These are phyloP conservation scores for Grosmannia huntii DNA, from an alignment of 2,329 filamentous ascomycete genomes.

Conservation along the genomic window DNA sequence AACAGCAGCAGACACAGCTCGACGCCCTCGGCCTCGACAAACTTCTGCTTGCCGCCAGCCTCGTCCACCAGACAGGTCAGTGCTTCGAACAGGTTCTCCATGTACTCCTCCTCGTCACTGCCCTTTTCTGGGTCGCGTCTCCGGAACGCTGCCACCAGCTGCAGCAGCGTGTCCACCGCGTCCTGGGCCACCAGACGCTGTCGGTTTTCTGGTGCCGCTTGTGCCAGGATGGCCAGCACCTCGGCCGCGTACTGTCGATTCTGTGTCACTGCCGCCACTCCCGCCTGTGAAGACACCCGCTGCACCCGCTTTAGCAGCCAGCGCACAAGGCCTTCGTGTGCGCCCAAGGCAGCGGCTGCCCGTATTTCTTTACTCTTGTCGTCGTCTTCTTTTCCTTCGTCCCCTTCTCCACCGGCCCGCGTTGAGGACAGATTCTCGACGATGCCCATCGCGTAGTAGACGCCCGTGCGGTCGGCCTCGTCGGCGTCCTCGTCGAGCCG, in stretches of 20 bases:
- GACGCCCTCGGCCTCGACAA: conserved; percentile 80
- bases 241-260: conserved; percentile 96
- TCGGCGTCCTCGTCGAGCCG: conserved; percentile 64
- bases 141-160: conserved; percentile 73
- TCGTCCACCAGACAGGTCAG: conserved; percentile 72
- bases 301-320: conserved; percentile 72
- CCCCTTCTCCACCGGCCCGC: conserved; percentile 21
- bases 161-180: conserved; percentile 67
- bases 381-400: not conserved
- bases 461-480: conserved; percentile 62
- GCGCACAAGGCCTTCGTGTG: conserved; percentile 49
- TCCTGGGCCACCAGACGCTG: conserved; percentile 50
- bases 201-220: conserved; percentile 57
- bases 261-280: conserved; percentile 45
- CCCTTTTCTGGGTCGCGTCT: conserved; percentile 76
- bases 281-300: conserved; percentile 37
- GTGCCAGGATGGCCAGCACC: conserved; percentile 76
- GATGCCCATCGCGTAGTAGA: conserved; percentile 75
- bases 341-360: conserved; percentile 59
- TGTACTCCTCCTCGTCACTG: conserved; percentile 84
- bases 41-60: conserved; percentile 56
- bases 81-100: conserved; percentile 85
- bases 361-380: conserved; percentile 18
- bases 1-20: conserved; percentile 90
- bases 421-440: conserved; percentile 72